phyloP scores from a whole-genome alignment of 768 basidiomycete species.

The Auriscalpium microsporum region DNA sequence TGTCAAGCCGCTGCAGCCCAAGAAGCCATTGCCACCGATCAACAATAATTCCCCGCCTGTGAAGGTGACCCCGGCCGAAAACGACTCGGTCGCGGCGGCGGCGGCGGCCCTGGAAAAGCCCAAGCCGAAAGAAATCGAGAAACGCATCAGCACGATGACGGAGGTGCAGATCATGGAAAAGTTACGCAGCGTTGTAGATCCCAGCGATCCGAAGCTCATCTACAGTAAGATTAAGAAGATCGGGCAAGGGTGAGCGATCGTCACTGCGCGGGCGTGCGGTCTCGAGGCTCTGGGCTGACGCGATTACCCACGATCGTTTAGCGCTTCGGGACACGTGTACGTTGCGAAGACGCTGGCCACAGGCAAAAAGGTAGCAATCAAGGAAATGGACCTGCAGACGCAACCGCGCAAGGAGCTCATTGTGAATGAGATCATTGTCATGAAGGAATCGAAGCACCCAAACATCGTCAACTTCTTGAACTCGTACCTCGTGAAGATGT shows the following conservation, averaged over 20 bases:
- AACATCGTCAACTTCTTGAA: constrained; percentile 97
- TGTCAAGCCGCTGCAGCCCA: constrained; percentile 68
- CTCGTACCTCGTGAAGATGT: constrained; percentile 79
- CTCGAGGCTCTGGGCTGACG: background rate
- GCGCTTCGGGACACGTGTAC: constrained; percentile 96
- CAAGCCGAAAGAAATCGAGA: constrained; percentile 59
- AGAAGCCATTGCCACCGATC: constrained; percentile 42
- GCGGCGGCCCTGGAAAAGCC: constrained; percentile 54
- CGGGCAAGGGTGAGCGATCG: constrained; percentile 79
- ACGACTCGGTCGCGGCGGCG: constrained; percentile 56
- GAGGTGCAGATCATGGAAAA: constrained; percentile 99
- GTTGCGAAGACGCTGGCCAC: constrained; percentile 85
- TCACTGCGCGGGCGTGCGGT: background rate
- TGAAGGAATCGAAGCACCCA: constrained; percentile 96
- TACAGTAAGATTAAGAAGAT: constrained; percentile 99
- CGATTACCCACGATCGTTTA: constrained; percentile 23
- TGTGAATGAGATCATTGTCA: constrained; percentile 96
- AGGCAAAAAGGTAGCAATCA: constrained; percentile 90
- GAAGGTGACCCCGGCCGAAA: constrained; percentile 40
- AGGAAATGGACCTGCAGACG: constrained; percentile 94
- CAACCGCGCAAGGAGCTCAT: constrained; percentile 96
- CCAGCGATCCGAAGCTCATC: constrained; percentile 78
- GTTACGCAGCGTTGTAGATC: constrained; percentile 77
- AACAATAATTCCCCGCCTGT: constrained; percentile 39
- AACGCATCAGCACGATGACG: constrained; percentile 92